Base-by-base conservation (phyloP, 805 yeast species). In the Starmerella potacharoeniae region DNA sequence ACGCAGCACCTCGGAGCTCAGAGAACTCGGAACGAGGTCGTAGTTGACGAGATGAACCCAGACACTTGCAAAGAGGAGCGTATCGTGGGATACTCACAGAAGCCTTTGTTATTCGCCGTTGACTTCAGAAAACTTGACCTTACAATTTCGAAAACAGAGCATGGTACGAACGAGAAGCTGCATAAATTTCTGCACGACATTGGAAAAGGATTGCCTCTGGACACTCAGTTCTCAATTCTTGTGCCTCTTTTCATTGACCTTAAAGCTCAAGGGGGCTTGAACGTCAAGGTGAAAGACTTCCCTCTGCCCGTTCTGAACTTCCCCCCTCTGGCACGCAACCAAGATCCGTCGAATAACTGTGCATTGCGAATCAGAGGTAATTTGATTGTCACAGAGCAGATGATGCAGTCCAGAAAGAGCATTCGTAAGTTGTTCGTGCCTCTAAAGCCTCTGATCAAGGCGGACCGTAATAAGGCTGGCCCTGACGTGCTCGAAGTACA, bases 141-240 rank as follows among this genome's bases (percentile, higher is more conserved):
- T 58, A 69, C 69, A 13, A 52, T 84, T 4, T 71, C 69, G 34
- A 71, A 74, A 45, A 86, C 90, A 0, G 60, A 69, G 0, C 77
- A 76, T 63, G 81, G 81, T 1, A 59, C 58, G n/a, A 57, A 74
- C 9, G 74, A 72, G 2, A 71, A 77, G 7, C 70, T 86, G 34
- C 77, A 84, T 0, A 68, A 79, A n/a, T 90, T 80, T 65, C 65
- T 90, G 31, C 68, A 82, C 64, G 77, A 80, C 5, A 73, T 84
- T 7, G 97, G 97, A 1, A 89, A 88, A 65, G 95, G 93, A 0
- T 77, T 84, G 11, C 97, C 97, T 0, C 64, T 65, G 52, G 86
- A 84, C 55, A 79, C 88, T 0, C 65, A 73, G 51, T 90, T 80
- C 66, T 80, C 91, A 0, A 73, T 86, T 17, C 65, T 83, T 65